Evolutionary conservation across 768 basidiomycete genomes (phyloP), one percentile per base, ranked within the genome.

Genomic region (Cubamyces sp.): DNA sequence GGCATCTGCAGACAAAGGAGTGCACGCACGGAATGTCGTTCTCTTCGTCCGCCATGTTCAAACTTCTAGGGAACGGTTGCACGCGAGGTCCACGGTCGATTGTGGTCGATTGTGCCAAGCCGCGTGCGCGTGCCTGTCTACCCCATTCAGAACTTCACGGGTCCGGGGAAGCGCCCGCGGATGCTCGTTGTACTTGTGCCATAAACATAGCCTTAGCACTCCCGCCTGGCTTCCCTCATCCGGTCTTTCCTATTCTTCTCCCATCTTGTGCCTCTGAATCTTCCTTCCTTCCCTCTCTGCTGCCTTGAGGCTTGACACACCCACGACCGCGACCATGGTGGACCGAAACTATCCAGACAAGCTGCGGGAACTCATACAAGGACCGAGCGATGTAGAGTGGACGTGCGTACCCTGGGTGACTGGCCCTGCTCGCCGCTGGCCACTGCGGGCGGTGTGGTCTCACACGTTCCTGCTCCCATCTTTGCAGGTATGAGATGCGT

Each of bases 401-500:
- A 85, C 84, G 91, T 87, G 64, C 64, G 82, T 77, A 46, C 37
- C 23, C n/a, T 54, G 51, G 34, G 60, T 30, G 26, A 26, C 30
- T 30, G 43, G 39, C 19, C 5, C 14, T 15, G 15, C 48, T 46
- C 19, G 45, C 4, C 45, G 37, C 8, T 46, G 11, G 54, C 60
- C 59, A 57, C 49, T 54, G 23, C 42, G 37, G 21, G 46, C 16
- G 45, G 37, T 21, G 28, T 45, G 28, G 18, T 8, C 25, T 40
- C 52, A 42, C 26, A 28, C n/a, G 5, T 25, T 2, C 21, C 9
- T 39, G 12, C 45, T 23, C 19, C 30, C 26, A 39, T 14, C 45
- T 39, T 23, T 50, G 26, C 57, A 93, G 91, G 69, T 97, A 97
- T 70, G 94, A 96, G 76, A 96, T 97, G 95, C 83, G 94, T 30